Conservation (phyloP, 768 basidiomycete species). For the Galerina sulciceps region DNA sequence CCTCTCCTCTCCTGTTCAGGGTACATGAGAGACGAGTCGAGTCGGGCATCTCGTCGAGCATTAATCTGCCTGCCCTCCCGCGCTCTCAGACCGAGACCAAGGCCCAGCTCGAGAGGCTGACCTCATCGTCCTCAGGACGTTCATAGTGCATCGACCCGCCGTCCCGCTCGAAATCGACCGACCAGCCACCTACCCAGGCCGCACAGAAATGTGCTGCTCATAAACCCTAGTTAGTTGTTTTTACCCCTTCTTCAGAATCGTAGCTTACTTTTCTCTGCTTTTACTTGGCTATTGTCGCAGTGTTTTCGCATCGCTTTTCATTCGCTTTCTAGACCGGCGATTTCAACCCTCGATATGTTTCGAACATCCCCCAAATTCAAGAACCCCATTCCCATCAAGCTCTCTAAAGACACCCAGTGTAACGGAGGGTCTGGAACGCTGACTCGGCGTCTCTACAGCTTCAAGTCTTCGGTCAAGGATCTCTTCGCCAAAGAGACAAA, state of each 20-base stretch:
- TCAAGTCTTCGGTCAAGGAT: not conserved
- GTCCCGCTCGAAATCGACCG: no score
- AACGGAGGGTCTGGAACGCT: not conserved
- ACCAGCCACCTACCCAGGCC: conserved; percentile 2
- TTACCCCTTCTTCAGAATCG: no score
- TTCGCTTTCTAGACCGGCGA: not conserved
- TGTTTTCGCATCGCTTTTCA: not conserved
- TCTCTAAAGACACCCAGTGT: not conserved
- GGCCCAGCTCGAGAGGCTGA: not conserved
- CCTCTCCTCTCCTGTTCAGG: not conserved
- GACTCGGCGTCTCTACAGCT: not conserved
- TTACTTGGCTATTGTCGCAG: not conserved
- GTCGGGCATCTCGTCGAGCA: not conserved
- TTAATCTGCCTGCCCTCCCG: not conserved
- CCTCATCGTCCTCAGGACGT: no score
- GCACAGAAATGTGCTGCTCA: not conserved
- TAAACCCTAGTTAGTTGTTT: not conserved
- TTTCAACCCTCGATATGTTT: not conserved
- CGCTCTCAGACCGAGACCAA: no score
- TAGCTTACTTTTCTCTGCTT: not conserved
- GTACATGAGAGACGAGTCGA: not conserved
- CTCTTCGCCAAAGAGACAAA: not conserved
- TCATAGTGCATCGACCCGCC: no score
- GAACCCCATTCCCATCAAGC: not conserved
- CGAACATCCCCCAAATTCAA: not conserved